Conservation (phyloP, 768 basidiomycete species). For the Agrocybe chaxingu region DNA sequence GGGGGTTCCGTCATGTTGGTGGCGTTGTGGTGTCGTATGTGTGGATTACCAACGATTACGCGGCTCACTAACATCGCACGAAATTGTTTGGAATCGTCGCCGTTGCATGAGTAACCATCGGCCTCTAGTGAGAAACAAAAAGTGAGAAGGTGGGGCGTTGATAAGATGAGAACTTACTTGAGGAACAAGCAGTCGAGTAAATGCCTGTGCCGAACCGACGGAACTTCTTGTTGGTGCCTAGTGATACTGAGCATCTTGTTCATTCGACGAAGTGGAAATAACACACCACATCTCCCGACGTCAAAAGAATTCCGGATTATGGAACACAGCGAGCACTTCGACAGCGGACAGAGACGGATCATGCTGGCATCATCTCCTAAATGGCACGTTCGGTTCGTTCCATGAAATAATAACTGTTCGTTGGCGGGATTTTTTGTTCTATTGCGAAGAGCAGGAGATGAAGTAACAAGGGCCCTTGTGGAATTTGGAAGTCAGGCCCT, state of each 20-base stretch:
- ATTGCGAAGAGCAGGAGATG: constrained; percentile 18
- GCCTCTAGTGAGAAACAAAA: constrained; percentile 41
- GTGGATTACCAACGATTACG: constrained; percentile 61
- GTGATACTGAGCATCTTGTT: constrained; percentile 1
- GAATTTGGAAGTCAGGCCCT: neutral
- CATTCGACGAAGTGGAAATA: neutral
- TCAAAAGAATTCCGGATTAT: constrained; percentile 61
- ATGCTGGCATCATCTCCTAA: constrained; percentile 51
- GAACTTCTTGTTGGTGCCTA: constrained; percentile 56
- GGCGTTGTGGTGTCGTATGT: constrained; percentile 47
- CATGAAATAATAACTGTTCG: constrained; percentile 65
- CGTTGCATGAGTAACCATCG: constrained; percentile 56
- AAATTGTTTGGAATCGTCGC: constrained; percentile 31
- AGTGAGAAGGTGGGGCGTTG: neutral
- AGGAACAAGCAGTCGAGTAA: constrained; percentile 64
- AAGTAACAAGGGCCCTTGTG: constrained; percentile 27
- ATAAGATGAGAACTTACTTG: constrained; percentile 39
- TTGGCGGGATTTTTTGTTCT: constrained; percentile 32
- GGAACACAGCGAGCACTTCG: constrained; percentile 53
- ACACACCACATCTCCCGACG: constrained; percentile 53
- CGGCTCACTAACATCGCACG: constrained; percentile 55
- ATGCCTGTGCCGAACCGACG: constrained; percentile 70
- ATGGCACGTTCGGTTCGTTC: constrained; percentile 57
- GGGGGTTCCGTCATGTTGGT: constrained; percentile 48
- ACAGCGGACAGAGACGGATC: constrained; percentile 43